Evolutionary conservation across 2,329 filamentous ascomycete genomes (phyloP).

Genomic region (Fusarium sacchari): DNA sequence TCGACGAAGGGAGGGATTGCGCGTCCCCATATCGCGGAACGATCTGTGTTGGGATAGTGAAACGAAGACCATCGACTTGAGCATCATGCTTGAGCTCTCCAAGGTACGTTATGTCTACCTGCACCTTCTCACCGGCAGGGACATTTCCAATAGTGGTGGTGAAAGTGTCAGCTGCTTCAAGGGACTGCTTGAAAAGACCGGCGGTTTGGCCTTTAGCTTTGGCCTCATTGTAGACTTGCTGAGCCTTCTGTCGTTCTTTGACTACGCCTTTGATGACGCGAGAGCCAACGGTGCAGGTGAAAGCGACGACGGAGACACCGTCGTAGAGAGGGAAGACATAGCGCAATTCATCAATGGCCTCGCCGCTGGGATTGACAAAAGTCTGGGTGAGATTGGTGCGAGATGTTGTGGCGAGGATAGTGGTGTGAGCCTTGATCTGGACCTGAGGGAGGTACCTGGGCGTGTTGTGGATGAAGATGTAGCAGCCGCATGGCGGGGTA

Average conservation of each 20-base stretch:
- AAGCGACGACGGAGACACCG: constrained; percentile 75
- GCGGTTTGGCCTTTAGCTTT: constrained; percentile 68
- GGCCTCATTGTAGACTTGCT: constrained; percentile 67
- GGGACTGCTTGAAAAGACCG: constrained; percentile 71
- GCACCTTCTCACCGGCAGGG: constrained; percentile 64
- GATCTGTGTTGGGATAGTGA: constrained; percentile 74
- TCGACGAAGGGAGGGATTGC: constrained; percentile 3
- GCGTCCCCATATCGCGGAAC: constrained; percentile 70
- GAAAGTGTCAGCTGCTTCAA: constrained; percentile 72
- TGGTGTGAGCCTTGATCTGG: constrained; percentile 66
- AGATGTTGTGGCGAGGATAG: constrained; percentile 65
- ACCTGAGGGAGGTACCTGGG: constrained; percentile 67
- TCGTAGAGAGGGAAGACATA: constrained; percentile 80
- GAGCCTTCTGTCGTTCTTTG: constrained; percentile 72
- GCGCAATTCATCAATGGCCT: constrained; percentile 56
- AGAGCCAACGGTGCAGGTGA: constrained; percentile 70
- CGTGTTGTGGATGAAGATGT: constrained; percentile 36
- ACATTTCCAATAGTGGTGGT: constrained; percentile 75
- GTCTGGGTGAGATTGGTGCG: constrained; percentile 63
- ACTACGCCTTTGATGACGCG: constrained; percentile 72
- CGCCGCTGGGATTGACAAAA: constrained; percentile 66
- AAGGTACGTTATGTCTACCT: constrained; percentile 72
- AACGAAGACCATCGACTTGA: constrained; percentile 72
- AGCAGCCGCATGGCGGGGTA: constrained; percentile 48
- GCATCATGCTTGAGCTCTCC: constrained; percentile 79